These are phyloP conservation scores for Arctostaphylos glauca DNA, from an alignment of 148 eudicot species.

Conservation along the genomic window DNA sequence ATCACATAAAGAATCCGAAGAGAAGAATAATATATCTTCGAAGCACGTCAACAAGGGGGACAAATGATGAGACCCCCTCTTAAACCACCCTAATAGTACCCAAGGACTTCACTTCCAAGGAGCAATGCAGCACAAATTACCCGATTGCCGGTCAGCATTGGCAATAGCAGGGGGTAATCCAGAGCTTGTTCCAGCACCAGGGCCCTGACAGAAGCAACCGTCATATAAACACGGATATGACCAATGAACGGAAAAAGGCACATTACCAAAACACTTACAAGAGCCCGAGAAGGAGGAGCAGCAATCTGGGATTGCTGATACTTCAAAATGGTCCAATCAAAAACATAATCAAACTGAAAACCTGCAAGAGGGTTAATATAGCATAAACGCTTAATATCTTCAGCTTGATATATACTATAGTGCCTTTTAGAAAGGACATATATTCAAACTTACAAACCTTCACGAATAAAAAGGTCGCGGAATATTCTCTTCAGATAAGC, in stretches of 20 bases:
- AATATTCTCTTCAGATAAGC: constrained; percentile 84
- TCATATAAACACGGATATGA: neutral
- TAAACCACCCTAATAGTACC: constrained; percentile 5
- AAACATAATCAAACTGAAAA: constrained; percentile 95
- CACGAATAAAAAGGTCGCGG: constrained; percentile 97
- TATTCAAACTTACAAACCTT: constrained; percentile 49
- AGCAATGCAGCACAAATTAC: constrained; percentile 27
- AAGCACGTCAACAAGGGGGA: neutral
- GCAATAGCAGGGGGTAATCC: constrained; percentile 67
- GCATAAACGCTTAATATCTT: constrained; percentile 3
- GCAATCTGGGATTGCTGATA: constrained; percentile 94
- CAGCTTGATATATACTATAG: neutral
- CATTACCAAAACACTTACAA: constrained; percentile 42
- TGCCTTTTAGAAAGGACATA: constrained; percentile 10
- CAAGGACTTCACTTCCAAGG: neutral
- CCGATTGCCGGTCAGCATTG: constrained; percentile 52
- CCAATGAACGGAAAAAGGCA: constrained; percentile 8
- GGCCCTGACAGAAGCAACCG: constrained; percentile 43
- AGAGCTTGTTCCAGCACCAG: constrained; percentile 69
- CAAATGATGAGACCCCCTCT: neutral
- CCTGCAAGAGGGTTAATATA: constrained; percentile 42
- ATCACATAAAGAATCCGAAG: neutral
- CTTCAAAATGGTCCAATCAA: constrained; percentile 96
- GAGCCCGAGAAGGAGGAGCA: constrained; percentile 61
- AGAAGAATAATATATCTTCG: neutral